These are phyloP conservation scores for Elongisporangium prolatum DNA, from an alignment of 352 stramenopile genomes.

Conservation along the genomic window DNA sequence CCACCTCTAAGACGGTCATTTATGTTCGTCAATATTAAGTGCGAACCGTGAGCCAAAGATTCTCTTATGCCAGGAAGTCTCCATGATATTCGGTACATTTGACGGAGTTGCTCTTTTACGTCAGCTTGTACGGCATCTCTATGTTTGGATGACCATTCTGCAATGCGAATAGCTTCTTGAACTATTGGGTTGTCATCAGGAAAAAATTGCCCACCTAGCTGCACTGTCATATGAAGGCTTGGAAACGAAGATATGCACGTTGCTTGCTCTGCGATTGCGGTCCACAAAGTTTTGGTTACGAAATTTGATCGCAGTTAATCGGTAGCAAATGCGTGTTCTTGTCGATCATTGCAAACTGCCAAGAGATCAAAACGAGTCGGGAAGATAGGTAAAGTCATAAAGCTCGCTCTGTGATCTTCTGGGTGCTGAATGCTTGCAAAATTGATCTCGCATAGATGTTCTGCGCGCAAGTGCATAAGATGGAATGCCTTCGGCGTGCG, in stretches of 20 bases:
- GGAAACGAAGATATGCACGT: conserved; percentile 23
- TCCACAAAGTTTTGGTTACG: conserved; percentile 20
- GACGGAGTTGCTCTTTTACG: conserved; percentile 32
- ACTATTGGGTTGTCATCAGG: conserved; percentile 26
- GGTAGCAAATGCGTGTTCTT: conserved; percentile 1
- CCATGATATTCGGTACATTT: conserved; percentile 54
- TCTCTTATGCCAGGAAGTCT: conserved; percentile 45
- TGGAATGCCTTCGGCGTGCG: conserved; percentile 53
- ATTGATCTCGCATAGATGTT: conserved; percentile 52
- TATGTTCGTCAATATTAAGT: conserved; percentile 40
- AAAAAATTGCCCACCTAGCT: conserved; percentile 48
- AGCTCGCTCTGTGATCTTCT: conserved; percentile 32
- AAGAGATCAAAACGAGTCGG: conserved; percentile 35
- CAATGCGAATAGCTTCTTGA: conserved; percentile 17
- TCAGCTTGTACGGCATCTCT: neutral
- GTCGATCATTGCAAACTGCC: conserved; percentile 25
- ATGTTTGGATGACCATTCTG: conserved; percentile 7
- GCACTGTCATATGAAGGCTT: conserved; percentile 38
- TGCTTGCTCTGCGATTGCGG: conserved; percentile 20
- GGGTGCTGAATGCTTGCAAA: conserved; percentile 42
- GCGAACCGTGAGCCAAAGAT: conserved; percentile 33
- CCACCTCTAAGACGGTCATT: conserved; percentile 15
- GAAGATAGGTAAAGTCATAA: conserved; percentile 30
- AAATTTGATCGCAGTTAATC: neutral
- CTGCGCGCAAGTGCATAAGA: conserved; percentile 47